phyloP scores from a whole-genome alignment of 768 basidiomycete genomes.

The Russula sp. region DNA sequence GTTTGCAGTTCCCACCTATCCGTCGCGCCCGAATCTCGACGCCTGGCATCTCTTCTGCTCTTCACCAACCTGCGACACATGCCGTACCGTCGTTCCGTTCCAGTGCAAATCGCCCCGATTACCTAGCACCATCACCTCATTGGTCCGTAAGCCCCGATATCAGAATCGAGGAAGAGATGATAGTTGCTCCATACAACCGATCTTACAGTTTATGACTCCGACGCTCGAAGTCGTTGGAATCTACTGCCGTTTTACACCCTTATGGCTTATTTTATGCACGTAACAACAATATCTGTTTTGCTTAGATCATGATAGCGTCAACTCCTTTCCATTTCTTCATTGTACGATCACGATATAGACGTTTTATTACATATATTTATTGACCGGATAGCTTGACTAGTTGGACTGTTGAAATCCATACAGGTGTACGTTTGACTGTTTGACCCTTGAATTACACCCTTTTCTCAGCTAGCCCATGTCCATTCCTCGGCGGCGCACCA shows the following conservation, averaged over 20 bases:
- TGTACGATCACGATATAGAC: slow-evolving; percentile 1
- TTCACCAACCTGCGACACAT: too few relatives aligned
- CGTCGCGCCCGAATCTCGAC: too few relatives aligned
- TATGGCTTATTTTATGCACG: neutral
- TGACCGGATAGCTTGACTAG: slow-evolving; percentile 22
- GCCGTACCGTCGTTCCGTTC: too few relatives aligned
- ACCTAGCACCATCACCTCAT: slow-evolving; percentile 5
- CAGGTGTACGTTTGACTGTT: slow-evolving; percentile 41
- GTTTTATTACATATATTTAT: slow-evolving; percentile 12
- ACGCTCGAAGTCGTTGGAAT: neutral
- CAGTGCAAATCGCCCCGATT: neutral
- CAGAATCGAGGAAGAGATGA: slow-evolving; percentile 37
- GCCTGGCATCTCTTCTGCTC: too few relatives aligned
- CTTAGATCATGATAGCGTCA: slow-evolving; percentile 4
- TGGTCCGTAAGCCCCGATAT: slow-evolving; percentile 27
- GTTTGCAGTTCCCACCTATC: too few relatives aligned
- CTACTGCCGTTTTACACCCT: neutral
- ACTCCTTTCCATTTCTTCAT: neutral
- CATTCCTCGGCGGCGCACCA: neutral
- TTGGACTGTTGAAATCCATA: slow-evolving; percentile 82
- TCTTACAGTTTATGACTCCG: neutral
- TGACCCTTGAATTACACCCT: slow-evolving; percentile 14
- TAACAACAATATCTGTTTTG: neutral
- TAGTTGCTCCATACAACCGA: slow-evolving; percentile 31
- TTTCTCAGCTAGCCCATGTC: slow-evolving; percentile 22